Conservation (phyloP, 106 monocot species). For the Ottelia alismoides region DNA sequence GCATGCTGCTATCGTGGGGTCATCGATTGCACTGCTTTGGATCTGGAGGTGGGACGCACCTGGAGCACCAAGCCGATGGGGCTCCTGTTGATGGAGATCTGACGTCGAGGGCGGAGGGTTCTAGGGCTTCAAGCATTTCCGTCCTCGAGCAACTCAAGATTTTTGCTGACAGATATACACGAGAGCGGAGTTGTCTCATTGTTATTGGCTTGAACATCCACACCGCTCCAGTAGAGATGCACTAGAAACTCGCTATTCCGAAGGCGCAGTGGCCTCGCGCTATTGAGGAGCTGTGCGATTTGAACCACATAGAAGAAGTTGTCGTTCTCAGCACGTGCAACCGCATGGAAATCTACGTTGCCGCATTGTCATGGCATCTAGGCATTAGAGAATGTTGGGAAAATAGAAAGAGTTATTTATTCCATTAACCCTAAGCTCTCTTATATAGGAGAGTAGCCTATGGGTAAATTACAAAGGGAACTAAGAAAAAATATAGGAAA, state of each 20-base stretch:
- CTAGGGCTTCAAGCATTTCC: slow-evolving; percentile 43
- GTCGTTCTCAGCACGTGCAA: slow-evolving; percentile 98
- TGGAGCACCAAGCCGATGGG: too few species aligned
- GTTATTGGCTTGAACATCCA: slow-evolving; percentile 89
- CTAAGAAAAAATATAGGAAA: too few species aligned
- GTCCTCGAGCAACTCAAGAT: slow-evolving; percentile 75
- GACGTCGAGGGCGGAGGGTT: too few species aligned
- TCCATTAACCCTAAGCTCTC: too few species aligned
- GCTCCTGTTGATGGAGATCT: too few species aligned
- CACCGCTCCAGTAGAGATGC: slow-evolving; percentile 95
- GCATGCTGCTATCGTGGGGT: too few species aligned
- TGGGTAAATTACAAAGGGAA: too few species aligned
- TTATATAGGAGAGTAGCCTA: too few species aligned
- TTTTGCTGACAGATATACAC: slow-evolving; percentile 71
- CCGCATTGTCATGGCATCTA: slow-evolving; percentile 84
- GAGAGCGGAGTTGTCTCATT: slow-evolving; percentile 86
- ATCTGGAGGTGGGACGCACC: too few species aligned
- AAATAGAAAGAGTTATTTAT: too few species aligned
- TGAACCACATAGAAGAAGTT: slow-evolving; percentile 96
- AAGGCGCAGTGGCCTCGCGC: slow-evolving; percentile 86
- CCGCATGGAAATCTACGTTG: slow-evolving; percentile 97
- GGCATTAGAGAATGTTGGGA: slow-evolving; percentile 95
- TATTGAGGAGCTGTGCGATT: slow-evolving; percentile 63
- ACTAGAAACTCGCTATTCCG: slow-evolving; percentile 90
- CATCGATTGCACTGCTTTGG: too few species aligned